phyloP scores from a whole-genome alignment of 768 basidiomycete genomes.

The Suillus sp. region DNA sequence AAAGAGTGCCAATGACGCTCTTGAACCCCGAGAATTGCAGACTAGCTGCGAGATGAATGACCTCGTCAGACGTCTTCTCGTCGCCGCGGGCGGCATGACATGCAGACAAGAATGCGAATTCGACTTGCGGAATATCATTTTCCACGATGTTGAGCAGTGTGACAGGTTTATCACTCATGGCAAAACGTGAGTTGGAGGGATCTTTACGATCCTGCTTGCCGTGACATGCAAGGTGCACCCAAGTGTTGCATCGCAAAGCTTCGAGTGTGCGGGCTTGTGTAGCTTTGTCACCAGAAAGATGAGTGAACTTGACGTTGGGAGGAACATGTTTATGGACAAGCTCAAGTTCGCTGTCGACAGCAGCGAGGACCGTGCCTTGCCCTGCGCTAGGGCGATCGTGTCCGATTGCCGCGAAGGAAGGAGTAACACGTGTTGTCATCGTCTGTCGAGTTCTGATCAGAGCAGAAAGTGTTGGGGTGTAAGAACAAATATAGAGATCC shows the following conservation, averaged over 20 bases:
- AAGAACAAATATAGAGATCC: conserved; percentile 26
- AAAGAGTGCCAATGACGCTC: conserved; percentile 29
- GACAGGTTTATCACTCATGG: conserved; percentile 8
- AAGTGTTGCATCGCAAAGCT: conserved; percentile 14
- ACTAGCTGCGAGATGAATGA: conserved; percentile 28
- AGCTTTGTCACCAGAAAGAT: conserved; percentile 13
- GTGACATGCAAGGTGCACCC: conserved; percentile 30
- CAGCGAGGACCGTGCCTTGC: conserved; percentile 2
- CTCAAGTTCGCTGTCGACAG: conserved; percentile 9
- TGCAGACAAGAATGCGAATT: conserved; percentile 24
- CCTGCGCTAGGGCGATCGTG: conserved; percentile 4
- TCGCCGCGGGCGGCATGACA: conserved; percentile 29
- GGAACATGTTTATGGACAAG: conserved; percentile 8
- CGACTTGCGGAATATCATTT: conserved; percentile 9
- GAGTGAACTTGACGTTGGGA: not conserved
- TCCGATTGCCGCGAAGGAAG: conserved; percentile 11
- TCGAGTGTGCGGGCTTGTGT: conserved; percentile 10
- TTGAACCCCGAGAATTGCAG: conserved; percentile 28
- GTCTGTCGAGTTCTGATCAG: conserved; percentile 13
- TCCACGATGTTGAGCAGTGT: conserved; percentile 17
- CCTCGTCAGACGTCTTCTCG: conserved; percentile 19
- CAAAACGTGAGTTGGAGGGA: conserved; percentile 23
- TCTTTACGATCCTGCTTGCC: conserved; percentile 12
- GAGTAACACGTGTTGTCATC: not conserved
- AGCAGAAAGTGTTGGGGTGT: conserved; percentile 25